These are phyloP conservation scores for Hypholoma sublateritium DNA, from an alignment of 768 basidiomycete species.

Conservation along the genomic window DNA sequence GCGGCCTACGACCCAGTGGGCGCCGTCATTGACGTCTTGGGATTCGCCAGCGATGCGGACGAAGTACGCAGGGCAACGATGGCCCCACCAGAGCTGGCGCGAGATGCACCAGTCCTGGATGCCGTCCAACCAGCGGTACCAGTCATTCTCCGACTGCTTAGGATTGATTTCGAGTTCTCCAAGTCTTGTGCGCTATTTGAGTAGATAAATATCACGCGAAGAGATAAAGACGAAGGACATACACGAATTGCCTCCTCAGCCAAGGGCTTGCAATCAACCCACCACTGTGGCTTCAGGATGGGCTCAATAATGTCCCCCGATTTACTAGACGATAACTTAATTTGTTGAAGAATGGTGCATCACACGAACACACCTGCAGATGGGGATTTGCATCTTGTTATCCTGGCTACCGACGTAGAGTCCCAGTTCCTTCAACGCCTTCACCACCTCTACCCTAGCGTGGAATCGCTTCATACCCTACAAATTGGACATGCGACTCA, in stretches of 20 bases:
- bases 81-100: slow-evolving; percentile 99
- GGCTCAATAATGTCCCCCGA: slow-evolving; percentile 97
- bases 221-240: slow-evolving; percentile 1
- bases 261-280: slow-evolving; percentile 90
- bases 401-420: slow-evolving; percentile 90
- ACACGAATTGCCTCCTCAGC: slow-evolving; percentile 90
- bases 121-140: slow-evolving; percentile 93
- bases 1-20: slow-evolving; percentile 91
- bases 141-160: slow-evolving; percentile 86
- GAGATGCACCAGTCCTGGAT: slow-evolving; percentile 99
- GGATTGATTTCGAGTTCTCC: slow-evolving; percentile 87
- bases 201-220: neutral
- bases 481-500: neutral
- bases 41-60: slow-evolving; percentile 78
- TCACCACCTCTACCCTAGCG: slow-evolving; percentile 79
- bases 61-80: slow-evolving; percentile 93
- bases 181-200: slow-evolving; percentile 76
- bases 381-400: slow-evolving; percentile 95
- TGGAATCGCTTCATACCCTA: slow-evolving; percentile 99
- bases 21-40: slow-evolving; percentile 72
- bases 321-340: slow-evolving; percentile 52
- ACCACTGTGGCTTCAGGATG: slow-evolving; percentile 97
- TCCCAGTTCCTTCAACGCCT: slow-evolving; percentile 80
- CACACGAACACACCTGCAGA: slow-evolving; percentile 66
- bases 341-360: neutral